These are phyloP conservation scores for Akebia trifoliata DNA, from an alignment of 164 flowering plant genomes.

Conservation along the genomic window DNA sequence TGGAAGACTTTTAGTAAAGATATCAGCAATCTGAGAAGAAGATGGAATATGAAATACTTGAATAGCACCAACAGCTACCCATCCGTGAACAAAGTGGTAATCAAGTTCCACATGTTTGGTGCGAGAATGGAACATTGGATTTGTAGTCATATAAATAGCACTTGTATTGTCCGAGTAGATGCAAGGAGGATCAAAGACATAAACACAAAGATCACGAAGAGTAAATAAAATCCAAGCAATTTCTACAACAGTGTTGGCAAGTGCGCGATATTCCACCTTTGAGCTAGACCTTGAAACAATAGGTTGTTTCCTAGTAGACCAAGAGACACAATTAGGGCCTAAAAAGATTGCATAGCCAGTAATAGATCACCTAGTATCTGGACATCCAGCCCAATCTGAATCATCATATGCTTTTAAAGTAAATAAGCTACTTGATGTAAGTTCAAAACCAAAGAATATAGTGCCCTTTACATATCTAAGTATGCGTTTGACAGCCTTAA, in stretches of 20 bases:
- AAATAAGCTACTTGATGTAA: too few relatives aligned
- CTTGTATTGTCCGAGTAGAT: not conserved
- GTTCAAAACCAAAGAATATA: too few relatives aligned
- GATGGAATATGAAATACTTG: too few relatives aligned
- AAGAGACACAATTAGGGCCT: not conserved
- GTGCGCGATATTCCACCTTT: not conserved
- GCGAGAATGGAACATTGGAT: too few relatives aligned
- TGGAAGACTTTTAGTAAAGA: too few relatives aligned
- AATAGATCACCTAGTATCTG: not conserved
- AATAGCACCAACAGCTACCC: too few relatives aligned
- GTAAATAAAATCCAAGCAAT: not conserved
- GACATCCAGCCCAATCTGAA: not conserved
- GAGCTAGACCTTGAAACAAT: not conserved
- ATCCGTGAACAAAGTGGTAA: too few relatives aligned
- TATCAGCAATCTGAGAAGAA: too few relatives aligned
- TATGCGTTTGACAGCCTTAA: too few relatives aligned
- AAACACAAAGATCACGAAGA: not conserved
- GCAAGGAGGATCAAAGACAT: not conserved
- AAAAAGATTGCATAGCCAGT: not conserved
- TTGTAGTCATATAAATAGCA: not conserved
- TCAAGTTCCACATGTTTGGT: too few relatives aligned
- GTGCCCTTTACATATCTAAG: too few relatives aligned
- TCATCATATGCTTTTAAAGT: too few relatives aligned
- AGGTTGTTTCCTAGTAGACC: not conserved
- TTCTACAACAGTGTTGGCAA: not conserved